phyloP scores from a whole-genome alignment of 176 grass and related monocot species.

The Miscanthus lutarioriparius region DNA sequence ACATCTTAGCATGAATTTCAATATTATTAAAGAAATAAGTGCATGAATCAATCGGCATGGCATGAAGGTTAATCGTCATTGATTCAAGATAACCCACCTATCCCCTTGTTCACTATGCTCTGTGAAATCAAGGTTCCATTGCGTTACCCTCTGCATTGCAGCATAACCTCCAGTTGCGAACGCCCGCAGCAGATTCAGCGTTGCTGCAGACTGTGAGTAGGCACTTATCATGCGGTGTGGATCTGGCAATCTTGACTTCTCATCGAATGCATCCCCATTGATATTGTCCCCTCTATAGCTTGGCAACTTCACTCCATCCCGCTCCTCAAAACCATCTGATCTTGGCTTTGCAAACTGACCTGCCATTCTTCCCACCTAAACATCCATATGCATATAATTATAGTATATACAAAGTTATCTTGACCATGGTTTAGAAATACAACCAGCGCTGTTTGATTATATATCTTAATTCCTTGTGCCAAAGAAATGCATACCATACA shows the following conservation, averaged over 20 bases:
- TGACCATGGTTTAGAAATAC: background rate
- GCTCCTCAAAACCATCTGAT: constrained; percentile 71
- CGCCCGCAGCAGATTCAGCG: constrained; percentile 84
- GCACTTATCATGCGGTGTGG: constrained; percentile 88
- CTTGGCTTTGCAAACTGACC: constrained; percentile 94
- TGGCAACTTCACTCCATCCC: constrained; percentile 81
- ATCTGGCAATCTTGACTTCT: constrained; percentile 75
- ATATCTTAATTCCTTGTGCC: background rate
- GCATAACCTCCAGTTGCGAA: constrained; percentile 93
- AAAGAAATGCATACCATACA: background rate
- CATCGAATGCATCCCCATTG: constrained; percentile 80
- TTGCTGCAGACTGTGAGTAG: constrained; percentile 79
- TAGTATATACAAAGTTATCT: background rate
- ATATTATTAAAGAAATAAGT: background rate
- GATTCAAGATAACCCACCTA: constrained; percentile 49
- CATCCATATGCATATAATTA: background rate
- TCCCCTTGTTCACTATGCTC: constrained; percentile 84
- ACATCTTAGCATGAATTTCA: background rate
- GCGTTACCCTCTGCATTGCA: constrained; percentile 89
- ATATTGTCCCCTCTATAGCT: constrained; percentile 95
- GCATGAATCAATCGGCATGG: background rate
- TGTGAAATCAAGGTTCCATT: constrained; percentile 96
- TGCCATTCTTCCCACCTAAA: constrained; percentile 92
- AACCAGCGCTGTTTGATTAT: background rate
- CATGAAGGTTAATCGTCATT: background rate